Percentiles rank a stretch among this genome's conserved stretches.
phyloP scores from a whole-genome alignment of 352 stramenopile genomes.

The Globisporangium perplexum region DNA sequence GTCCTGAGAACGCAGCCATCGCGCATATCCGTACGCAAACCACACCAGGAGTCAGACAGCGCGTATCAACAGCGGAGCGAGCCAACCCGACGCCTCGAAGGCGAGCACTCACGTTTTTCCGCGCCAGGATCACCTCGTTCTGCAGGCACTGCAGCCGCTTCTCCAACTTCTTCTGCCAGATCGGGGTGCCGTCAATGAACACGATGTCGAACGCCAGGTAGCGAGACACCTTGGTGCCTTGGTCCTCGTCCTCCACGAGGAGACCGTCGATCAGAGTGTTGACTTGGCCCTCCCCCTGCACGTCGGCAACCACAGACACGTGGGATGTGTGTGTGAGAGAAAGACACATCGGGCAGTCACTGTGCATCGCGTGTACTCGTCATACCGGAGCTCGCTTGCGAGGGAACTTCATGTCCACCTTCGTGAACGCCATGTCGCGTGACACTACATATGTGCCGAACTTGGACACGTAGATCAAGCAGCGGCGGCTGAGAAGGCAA shows the following conservation, averaged over 20 bases:
- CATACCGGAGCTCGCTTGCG: conserved; percentile 62
- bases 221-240: conserved; percentile 62
- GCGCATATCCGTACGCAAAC: too few species aligned
- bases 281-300: conserved; percentile 54
- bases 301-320: background rate
- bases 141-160: conserved; percentile 85
- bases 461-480: conserved; percentile 65
- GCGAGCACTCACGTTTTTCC: conserved; percentile 60
- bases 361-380: too few species aligned
- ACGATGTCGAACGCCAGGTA: conserved; percentile 83
- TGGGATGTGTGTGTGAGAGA: too few species aligned
- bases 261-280: conserved; percentile 85
- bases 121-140: conserved; percentile 85
- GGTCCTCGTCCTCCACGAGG: conserved; percentile 82
- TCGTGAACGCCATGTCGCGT: conserved; percentile 78
- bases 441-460: conserved; percentile 77
- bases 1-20: conserved; percentile 30
- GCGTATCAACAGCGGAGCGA: too few species aligned
- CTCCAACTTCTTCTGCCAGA: conserved; percentile 87
- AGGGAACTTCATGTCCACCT: conserved; percentile 88
- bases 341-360: too few species aligned
- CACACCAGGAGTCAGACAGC: too few species aligned
- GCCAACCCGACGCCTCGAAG: background rate
- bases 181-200: conserved; percentile 68
- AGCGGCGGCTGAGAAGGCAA: conserved; percentile 45